A percentile compares a stretch with the other conserved stretches of the same genome.
Evolutionary conservation across 129 eudicot genomes (phyloP).

Genomic region (Silybum marianum): DNA sequence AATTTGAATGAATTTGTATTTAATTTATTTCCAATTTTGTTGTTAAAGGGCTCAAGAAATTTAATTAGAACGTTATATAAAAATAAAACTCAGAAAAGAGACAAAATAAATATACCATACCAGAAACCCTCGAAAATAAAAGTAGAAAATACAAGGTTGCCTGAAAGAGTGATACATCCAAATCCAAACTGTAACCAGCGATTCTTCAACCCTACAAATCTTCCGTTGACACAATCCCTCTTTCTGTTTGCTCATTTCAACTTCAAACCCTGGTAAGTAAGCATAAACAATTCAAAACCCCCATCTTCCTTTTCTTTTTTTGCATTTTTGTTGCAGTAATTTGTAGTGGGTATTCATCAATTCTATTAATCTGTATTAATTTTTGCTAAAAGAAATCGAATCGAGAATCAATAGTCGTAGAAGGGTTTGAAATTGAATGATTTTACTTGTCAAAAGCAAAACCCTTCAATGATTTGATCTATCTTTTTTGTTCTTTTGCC

Average conservation of each 20-base stretch:
- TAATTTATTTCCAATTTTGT: background rate
- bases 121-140: slow-evolving; percentile 16
- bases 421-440: background rate
- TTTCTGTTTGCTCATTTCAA: background rate
- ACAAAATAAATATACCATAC: slow-evolving; percentile 17
- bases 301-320: background rate
- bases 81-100: slow-evolving; percentile 15
- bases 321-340: slow-evolving; percentile 5
- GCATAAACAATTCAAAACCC: background rate
- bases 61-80: background rate
- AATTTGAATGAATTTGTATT: background rate
- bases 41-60: background rate
- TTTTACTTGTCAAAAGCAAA: background rate
- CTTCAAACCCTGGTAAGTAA: slow-evolving; percentile 22
- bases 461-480: slow-evolving; percentile 10
- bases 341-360: background rate
- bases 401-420: background rate
- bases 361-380: background rate
- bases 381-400: slow-evolving; percentile 12
- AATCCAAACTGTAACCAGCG: slow-evolving; percentile 23
- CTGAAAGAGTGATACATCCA: slow-evolving; percentile 12
- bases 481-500: background rate
- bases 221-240: background rate
- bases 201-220: slow-evolving; percentile 20
- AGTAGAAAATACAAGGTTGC: background rate